Evolutionary conservation across 1,284 basidiomycete species (phyloP), one percentile per base, ranked within the genome.

Genomic region (Thecaphora thlaspeos): DNA sequence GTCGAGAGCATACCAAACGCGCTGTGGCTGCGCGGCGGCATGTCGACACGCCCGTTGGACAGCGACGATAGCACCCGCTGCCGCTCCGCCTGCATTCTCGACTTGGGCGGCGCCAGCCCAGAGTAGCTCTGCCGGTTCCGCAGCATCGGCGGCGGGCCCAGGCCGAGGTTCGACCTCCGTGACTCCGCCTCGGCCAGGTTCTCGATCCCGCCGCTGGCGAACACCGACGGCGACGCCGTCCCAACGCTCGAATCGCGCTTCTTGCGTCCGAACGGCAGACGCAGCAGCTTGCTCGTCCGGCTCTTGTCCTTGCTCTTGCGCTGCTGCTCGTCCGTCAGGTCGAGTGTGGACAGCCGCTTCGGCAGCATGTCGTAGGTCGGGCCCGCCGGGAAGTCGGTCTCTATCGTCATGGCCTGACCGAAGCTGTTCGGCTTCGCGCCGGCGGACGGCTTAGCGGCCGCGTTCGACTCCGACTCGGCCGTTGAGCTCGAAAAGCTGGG

Each of bases 11-110:
- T 67, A 4, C 64, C 64, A 17, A 70, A 56, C 7, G 68, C 64
- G 40, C 61, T 65, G 34, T 70, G 68, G 46, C 62, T 64, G 18
- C 68, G 55, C 5, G 63, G 57, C 12, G 68, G 62, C 19, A 44
- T 11, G 0, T 15, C 36, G 2, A 32, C 47, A 11, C 41, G 18
- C 2, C 56, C 56, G 40, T 43, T 41, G 17, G 55, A 41, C 8
- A 56, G 62, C 15, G 61, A 61, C 1, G 61, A 64, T 2, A 67
- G 39, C 1, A 61, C 65, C 7, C 68, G 43, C 39, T 53, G 57
- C 23, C 68, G 51, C 40, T 66, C 66, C 19, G 34, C 41, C 30
- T 47, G 48, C 36, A 62, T 60, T 43, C 61, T 55, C 14, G 46
- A 3, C 23, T 57, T 51, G 12, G 58, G 50, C 43, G 48, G 50